Conservation (phyloP, 495 filamentous ascomycete genomes). For the Tuber melanosporum region DNA sequence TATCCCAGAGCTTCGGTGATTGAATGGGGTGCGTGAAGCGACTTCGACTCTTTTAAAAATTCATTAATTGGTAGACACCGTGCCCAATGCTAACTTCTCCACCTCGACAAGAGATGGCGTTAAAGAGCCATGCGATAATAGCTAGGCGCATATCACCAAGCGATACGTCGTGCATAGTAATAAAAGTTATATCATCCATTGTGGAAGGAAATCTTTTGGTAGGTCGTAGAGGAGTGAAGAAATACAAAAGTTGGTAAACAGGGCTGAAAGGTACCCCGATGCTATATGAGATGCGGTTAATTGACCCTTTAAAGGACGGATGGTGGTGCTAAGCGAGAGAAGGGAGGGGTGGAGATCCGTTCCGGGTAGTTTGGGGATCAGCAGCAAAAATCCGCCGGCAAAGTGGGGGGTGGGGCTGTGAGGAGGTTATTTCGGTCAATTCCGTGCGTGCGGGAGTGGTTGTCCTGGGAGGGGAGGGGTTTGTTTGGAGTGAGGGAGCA, state of each 20-base stretch:
- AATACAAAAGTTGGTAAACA: constrained; percentile 7
- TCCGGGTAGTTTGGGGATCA: constrained; percentile 21
- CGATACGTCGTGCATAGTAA: constrained; percentile 72
- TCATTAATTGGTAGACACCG: constrained; percentile 49
- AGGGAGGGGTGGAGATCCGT: constrained; percentile 17
- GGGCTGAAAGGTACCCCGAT: constrained; percentile 10
- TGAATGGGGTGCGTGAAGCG: constrained; percentile 78
- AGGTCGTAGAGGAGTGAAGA: background rate
- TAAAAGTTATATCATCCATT: constrained; percentile 83
- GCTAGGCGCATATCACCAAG: constrained; percentile 43
- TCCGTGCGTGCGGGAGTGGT: background rate
- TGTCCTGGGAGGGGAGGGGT: too few relatives aligned
- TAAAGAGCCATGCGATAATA: constrained; percentile 16
- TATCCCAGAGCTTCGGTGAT: constrained; percentile 78
- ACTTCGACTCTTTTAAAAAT: constrained; percentile 60
- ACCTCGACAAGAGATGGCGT: constrained; percentile 29
- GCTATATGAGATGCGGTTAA: constrained; percentile 20
- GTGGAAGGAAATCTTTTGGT: constrained; percentile 21
- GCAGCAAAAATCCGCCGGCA: constrained; percentile 16
- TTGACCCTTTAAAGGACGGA: constrained; percentile 31
- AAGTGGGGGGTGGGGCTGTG: constrained; percentile 29
- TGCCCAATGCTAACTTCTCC: constrained; percentile 10
- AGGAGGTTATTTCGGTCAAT: background rate
- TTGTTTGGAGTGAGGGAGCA: background rate
- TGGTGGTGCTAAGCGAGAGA: constrained; percentile 25